A percentile compares a stretch with the other conserved stretches of the same genome.
Evolutionary conservation across 441 rosid genomes (phyloP).

Genomic region (Aleurites moluccanus): DNA sequence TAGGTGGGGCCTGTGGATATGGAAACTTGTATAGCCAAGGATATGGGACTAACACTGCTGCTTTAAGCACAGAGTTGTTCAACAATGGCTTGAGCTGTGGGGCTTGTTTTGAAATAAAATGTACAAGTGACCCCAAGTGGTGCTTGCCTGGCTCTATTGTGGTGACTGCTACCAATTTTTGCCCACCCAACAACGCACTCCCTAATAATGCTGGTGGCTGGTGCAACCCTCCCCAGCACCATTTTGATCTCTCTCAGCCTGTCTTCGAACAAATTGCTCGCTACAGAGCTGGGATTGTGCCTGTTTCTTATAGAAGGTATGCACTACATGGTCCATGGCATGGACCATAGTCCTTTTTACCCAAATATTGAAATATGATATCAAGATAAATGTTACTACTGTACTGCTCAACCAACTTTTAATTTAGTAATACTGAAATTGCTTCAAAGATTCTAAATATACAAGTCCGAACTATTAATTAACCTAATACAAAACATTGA

Average conservation of each 20-base stretch:
- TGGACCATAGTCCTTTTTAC: too few relatives aligned
- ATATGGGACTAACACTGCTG: constrained; percentile 90
- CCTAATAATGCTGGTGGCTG: constrained; percentile 49
- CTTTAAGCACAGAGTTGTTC: constrained; percentile 88
- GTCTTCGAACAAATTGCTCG: constrained; percentile 45
- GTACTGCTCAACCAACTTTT: too few relatives aligned
- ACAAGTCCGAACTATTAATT: too few relatives aligned
- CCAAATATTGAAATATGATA: too few relatives aligned
- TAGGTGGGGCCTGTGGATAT: constrained; percentile 99
- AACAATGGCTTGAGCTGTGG: constrained; percentile 92
- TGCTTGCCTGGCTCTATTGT: constrained; percentile 76
- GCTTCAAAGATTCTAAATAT: too few relatives aligned
- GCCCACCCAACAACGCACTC: constrained; percentile 50
- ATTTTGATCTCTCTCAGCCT: constrained; percentile 55
- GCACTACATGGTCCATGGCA: not conserved
- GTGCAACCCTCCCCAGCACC: constrained; percentile 49
- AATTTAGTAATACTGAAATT: too few relatives aligned
- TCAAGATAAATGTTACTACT: too few relatives aligned
- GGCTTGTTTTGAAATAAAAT: constrained; percentile 78
- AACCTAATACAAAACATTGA: too few relatives aligned
- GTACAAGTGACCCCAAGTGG: constrained; percentile 70
- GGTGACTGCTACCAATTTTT: constrained; percentile 87
- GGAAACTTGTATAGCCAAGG: constrained; percentile 90
- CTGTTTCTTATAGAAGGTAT: constrained; percentile 50
- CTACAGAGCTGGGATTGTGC: constrained; percentile 46